Base-by-base conservation (phyloP, 176 grass and related monocot genomes). In the Eleusine coracana region DNA sequence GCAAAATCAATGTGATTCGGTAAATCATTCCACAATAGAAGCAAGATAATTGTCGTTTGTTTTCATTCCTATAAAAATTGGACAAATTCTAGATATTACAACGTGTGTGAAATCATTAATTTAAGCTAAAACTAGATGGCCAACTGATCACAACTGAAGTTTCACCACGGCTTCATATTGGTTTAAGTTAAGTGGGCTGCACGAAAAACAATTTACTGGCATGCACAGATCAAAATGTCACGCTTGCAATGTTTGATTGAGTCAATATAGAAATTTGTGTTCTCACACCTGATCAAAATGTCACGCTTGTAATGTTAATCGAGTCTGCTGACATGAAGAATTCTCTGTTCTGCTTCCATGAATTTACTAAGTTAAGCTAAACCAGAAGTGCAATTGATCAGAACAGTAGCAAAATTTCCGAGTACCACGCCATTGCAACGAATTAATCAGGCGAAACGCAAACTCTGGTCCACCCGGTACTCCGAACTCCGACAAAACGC, bases 281-380 rank as follows among this genome's bases (percentile, higher is more conserved):
- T 46, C 15, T 10, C 76, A 27, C 1, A 7, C 16, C 13, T 39
- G 3, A 66, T n/a, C 62, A 67, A 36, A 36, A n/a, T 15, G 72
- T 6, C 18, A 31, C 28, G 16, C 28, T 52, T 31, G 3, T 1
- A 2, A 0, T 46, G 3, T 41, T 16, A 48, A 42, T 10, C 21
- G 55, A 29, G 49, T 18, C 62, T 41, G 28, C 6, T 31, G 38
- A 25, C 7, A 1, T 15, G 25, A 10, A 31, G 31, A 66, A 42
- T 6, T 42, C 41, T 42, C 41, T 42, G 7, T 42, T 42, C 7
- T 46, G 20, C 51, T 83, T 48, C 11, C 5, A 17, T 37, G 23
- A 38, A 66, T 27, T 5, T 7, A 74, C 58, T 6, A 37, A 67
- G 29, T 73, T 65, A 84, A 84, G 38, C 74, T 88, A 88, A 50